A percentile compares a stretch with the other conserved stretches of the same genome.
Conservation (phyloP, 768 basidiomycete species). For the Psilocybe azurescens region DNA sequence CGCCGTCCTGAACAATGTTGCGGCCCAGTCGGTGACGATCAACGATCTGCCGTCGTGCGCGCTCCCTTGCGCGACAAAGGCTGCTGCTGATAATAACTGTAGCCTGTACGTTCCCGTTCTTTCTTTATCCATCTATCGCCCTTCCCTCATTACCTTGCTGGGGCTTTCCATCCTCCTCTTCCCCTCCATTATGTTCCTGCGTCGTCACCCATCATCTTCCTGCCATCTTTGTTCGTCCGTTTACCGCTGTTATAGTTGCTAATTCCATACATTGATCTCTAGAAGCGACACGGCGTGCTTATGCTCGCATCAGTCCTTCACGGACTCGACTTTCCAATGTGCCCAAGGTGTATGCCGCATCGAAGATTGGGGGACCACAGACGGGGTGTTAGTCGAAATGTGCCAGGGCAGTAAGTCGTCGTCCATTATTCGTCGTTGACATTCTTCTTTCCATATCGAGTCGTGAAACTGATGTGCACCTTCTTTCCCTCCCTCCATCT, state of each 20-base stretch:
- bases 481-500: too few relatives aligned
- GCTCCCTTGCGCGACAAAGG: slow-evolving; percentile 1
- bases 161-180: too few relatives aligned
- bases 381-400: not conserved
- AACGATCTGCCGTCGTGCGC: slow-evolving; percentile 8
- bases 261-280: slow-evolving; percentile 1
- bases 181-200: too few relatives aligned
- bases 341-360: slow-evolving; percentile 3
- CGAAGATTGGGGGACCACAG: slow-evolving; percentile 4
- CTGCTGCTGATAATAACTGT: not conserved
- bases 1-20: too few relatives aligned
- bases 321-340: slow-evolving; percentile 7
- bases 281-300: slow-evolving; percentile 10
- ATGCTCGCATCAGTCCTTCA: slow-evolving; percentile 8
- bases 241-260: too few relatives aligned
- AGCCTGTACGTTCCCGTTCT: not conserved
- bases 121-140: too few relatives aligned
- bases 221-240: too few relatives aligned
- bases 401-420: slow-evolving; percentile 11
- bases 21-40: slow-evolving; percentile 2
- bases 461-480: too few relatives aligned
- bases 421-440: too few relatives aligned
- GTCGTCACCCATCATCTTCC: not conserved
- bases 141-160: too few relatives aligned
- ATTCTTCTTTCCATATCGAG: too few relatives aligned